Percentiles rank a stretch among this genome's conserved stretches.
Conservation (phyloP, 163 green algal genomes). For the Scenedesmus sp. region DNA sequence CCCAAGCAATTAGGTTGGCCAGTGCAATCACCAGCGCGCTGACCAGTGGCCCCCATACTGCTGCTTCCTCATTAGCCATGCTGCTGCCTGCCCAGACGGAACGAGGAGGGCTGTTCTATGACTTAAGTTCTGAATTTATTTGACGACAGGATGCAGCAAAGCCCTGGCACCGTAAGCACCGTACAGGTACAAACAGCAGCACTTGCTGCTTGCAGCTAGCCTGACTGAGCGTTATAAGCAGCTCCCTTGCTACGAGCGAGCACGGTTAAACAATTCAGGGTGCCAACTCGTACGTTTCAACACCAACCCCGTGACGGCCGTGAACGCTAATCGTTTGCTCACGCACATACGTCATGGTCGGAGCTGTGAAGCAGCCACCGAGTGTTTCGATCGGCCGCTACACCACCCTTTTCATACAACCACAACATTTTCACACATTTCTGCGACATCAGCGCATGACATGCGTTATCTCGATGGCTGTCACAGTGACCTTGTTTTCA, state of each 20-base stretch:
- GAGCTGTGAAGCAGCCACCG: neutral
- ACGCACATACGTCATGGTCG: neutral
- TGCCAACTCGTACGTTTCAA: neutral
- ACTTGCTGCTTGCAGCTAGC: no score
- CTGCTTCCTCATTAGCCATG: neutral
- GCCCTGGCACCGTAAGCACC: neutral
- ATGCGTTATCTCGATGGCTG: no score
- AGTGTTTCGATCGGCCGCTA: no score
- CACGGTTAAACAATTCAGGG: neutral
- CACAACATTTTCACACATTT: no score
- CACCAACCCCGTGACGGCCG: neutral
- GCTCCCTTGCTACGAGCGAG: no score
- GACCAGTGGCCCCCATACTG: conserved; percentile 31
- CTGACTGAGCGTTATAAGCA: no score
- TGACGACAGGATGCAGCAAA: neutral
- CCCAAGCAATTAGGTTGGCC: conserved; percentile 37
- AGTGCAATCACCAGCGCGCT: neutral
- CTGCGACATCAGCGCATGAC: no score
- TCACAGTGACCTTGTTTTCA: neutral
- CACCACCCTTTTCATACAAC: no score
- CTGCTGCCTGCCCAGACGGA: neutral
- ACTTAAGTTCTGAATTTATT: no score
- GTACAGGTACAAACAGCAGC: neutral
- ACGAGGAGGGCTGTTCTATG: no score
- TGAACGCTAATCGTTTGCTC: neutral